Evolutionary conservation across 371 early-diverging fungal species (phyloP), one percentile per base, ranked within the genome.

Genomic region (Mucor mucedo): DNA sequence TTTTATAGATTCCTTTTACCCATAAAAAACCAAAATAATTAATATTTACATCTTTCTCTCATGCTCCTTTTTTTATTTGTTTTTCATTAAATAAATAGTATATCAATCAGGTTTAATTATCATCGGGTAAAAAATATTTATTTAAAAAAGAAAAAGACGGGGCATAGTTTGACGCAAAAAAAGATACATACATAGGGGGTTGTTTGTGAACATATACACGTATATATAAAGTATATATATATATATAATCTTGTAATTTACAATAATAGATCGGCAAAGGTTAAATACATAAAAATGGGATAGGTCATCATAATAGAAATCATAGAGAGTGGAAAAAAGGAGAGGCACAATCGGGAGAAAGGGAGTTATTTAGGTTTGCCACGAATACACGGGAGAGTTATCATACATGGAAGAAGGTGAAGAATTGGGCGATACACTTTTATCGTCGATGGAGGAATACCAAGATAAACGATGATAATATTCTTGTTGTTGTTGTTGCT

Each of bases 351-450:
- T 21, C 21, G 21, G 1, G 21, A 1, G 21, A 21, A 21, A 6
- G 21, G 48, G 33, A 45, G 32, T 48, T 21, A 48, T 14, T 21
- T 50, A 30, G 28, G 28, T 50, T 50, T 50, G 58, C 58, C 58
- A 58, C 9, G 35, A 16, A n/a, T 47, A 58, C 13, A 27, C 32
- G 8, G 11, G 58, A 11, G 39, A 16, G 2, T 45, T 41, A 35
- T 58, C 58, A 48, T 58, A 58, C 28, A 47, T 32, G 30, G 47
- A 32, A 16, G 45, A 32, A 28, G 57, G 57, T 44, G 57, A 56
- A 21, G 47, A 47, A 21, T 16, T 47, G n/a, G 57, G 33, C 5
- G 57, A 44, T n/a, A 8, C 6, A n/a, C 44, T 42, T 42, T 56
- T 30, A 2, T 44, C 45, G 10, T 44, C 57, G 2, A 56, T 56